Evolutionary conservation across 2,329 filamentous ascomycete genomes (phyloP).

Genomic region (Verticillium nubilum): DNA sequence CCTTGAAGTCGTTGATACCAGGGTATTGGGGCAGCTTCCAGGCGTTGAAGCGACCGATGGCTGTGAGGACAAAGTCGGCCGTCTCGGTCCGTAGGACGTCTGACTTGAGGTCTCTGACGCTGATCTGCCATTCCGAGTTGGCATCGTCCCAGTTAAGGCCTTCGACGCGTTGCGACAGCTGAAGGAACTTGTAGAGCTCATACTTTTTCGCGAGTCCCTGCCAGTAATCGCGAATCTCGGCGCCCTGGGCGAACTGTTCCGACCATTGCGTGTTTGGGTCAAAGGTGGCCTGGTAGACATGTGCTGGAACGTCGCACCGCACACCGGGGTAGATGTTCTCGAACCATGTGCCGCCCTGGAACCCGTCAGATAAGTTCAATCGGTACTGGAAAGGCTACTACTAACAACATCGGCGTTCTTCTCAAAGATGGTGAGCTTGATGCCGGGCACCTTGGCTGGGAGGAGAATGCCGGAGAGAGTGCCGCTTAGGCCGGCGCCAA

Average conservation of each 20-base stretch:
- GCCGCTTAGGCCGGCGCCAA: slow-evolving; percentile 60
- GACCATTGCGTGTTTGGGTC: slow-evolving; percentile 64
- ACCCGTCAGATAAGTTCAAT: background rate
- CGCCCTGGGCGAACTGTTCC: slow-evolving; percentile 60
- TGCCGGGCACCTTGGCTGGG: slow-evolving; percentile 61
- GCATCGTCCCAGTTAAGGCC: slow-evolving; percentile 49
- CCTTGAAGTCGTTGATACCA: slow-evolving; percentile 49
- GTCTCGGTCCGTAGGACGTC: slow-evolving; percentile 35
- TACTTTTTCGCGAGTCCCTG: slow-evolving; percentile 57
- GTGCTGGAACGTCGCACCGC: slow-evolving; percentile 61
- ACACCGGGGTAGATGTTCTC: slow-evolving; percentile 59
- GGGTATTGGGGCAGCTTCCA: slow-evolving; percentile 59
- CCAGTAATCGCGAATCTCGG: slow-evolving; percentile 65
- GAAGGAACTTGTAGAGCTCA: slow-evolving; percentile 54
- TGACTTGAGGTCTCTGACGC: slow-evolving; percentile 31
- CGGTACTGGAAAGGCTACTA: slow-evolving; percentile 9
- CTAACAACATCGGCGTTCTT: slow-evolving; percentile 63
- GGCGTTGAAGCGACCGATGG: slow-evolving; percentile 60
- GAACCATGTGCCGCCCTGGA: slow-evolving; percentile 46
- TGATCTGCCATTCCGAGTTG: slow-evolving; percentile 49
- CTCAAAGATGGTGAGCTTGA: slow-evolving; percentile 61
- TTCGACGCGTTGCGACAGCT: slow-evolving; percentile 50
- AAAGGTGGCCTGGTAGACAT: slow-evolving; percentile 67
- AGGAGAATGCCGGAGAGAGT: slow-evolving; percentile 61
- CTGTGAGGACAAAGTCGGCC: slow-evolving; percentile 57